Base-by-base conservation (phyloP, 129 eudicot genomes). In the Cynara cardunculus region DNA sequence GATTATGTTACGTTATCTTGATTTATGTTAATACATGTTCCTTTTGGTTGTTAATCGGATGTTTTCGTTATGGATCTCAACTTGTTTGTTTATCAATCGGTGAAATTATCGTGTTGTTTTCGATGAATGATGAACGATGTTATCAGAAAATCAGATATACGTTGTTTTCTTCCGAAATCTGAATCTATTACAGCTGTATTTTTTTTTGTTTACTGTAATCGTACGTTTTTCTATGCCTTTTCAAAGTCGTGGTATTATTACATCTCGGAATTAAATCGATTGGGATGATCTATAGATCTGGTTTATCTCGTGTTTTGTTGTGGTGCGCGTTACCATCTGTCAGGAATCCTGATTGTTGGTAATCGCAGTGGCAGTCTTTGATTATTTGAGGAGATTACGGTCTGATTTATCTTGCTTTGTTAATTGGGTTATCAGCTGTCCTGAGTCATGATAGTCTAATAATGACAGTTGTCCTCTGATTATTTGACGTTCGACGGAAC, bases 21-120 rank as follows among this genome's bases (percentile, higher is more conserved):
- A 18, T 70, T 31, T 8, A 9, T 34, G 56, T 66, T 66, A n/a
- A 28, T 66, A 28, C 64, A 37, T 67, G 66, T 68, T 19, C 5
- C 6, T 25, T 78, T 25, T 78, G 41, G 32, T 66, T 37, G 11
- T 65, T 65, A 67, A 65, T 18, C 59, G 74, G 44, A 4, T 39
- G 73, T 9, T 14, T 66, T 35, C 10, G 72, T 64, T 25, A 66
- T 37, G 41, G 74, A 78, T 78, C 44, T 67, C 12, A 35, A 26
- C 21, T 62, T 64, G 14, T 64, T 76, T 76, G n/a, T 66, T 78
- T 12, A 25, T 78, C 1, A 37, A 77, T 66, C 44, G 74, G 37
- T 65, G 11, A 24, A 32, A 1, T 78, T 24, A 26, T 25, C 69
- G 6, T 16, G 74, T 25, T 78, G 18, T 35, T 77, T 24, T 7